A percentile compares a stretch with the other conserved stretches of the same genome.
These are phyloP conservation scores for Rhododendron williamsianum DNA, from an alignment of 148 eudicot genomes.

Conservation along the genomic window DNA sequence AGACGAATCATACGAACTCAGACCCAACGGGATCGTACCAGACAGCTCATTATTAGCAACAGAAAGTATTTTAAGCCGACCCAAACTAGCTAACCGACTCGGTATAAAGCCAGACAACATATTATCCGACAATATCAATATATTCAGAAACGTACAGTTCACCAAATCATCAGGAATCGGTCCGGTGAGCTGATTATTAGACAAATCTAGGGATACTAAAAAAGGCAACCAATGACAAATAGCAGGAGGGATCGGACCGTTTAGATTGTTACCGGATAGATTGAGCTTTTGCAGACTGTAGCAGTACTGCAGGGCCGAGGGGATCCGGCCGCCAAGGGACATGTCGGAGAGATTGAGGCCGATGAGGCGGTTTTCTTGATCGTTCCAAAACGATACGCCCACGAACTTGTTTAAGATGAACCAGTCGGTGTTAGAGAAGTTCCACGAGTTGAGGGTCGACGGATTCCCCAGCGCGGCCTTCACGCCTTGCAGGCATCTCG, in stretches of 20 bases:
- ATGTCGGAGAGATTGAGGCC: slow-evolving; percentile 39
- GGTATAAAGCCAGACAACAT: slow-evolving; percentile 58
- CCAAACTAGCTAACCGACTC: slow-evolving; percentile 38
- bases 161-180: slow-evolving; percentile 46
- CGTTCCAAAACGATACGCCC: slow-evolving; percentile 75
- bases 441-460: slow-evolving; percentile 37
- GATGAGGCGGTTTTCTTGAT: slow-evolving; percentile 61
- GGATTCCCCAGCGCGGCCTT: slow-evolving; percentile 45
- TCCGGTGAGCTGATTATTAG: slow-evolving; percentile 49
- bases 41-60: slow-evolving; percentile 44
- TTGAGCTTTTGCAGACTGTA: slow-evolving; percentile 44
- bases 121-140: slow-evolving; percentile 39
- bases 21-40: slow-evolving; percentile 48
- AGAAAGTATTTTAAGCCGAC: slow-evolving; percentile 49
- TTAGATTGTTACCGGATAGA: slow-evolving; percentile 51
- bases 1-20: slow-evolving; percentile 18
- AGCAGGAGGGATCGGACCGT: slow-evolving; percentile 51
- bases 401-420: slow-evolving; percentile 43
- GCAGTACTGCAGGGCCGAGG: slow-evolving; percentile 43
- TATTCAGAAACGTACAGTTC: slow-evolving; percentile 59
- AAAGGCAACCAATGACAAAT: slow-evolving; percentile 75
- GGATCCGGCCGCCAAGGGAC: slow-evolving; percentile 41
- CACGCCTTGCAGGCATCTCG: slow-evolving; percentile 58
- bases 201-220: slow-evolving; percentile 62
- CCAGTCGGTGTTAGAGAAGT: slow-evolving; percentile 18